Evolutionary conservation across 257 asterid genomes (phyloP).

Genomic region (Oldenlandia corymbosa): DNA sequence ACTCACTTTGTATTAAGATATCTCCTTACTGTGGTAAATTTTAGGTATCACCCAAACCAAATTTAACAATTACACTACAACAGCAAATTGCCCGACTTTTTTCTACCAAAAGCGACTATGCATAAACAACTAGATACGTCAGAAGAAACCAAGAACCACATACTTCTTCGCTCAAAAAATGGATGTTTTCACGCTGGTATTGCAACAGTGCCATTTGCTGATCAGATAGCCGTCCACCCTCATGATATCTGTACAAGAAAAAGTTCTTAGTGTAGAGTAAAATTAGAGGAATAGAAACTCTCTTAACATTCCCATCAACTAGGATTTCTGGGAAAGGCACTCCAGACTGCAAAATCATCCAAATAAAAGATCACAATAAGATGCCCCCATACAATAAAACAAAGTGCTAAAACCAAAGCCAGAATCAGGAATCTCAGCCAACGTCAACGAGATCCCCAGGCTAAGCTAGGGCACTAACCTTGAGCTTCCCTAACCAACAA

Average conservation of each 20-base stretch:
- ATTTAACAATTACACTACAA: slow-evolving; percentile 2
- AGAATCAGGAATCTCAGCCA: too few relatives aligned
- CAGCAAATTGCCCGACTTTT: neutral
- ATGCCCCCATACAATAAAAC: slow-evolving; percentile 5
- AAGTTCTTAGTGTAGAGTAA: too few relatives aligned
- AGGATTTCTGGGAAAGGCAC: too few relatives aligned
- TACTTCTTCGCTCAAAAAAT: slow-evolving; percentile 98
- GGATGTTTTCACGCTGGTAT: slow-evolving; percentile 96
- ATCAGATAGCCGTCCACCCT: slow-evolving; percentile 92
- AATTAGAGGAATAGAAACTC: too few relatives aligned
- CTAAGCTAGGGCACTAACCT: neutral
- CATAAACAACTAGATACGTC: slow-evolving; percentile 3
- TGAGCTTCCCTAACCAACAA: neutral
- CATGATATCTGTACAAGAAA: slow-evolving; percentile 58
- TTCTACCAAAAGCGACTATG: neutral
- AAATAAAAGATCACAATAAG: neutral
- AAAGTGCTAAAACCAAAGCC: neutral
- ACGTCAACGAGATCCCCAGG: too few relatives aligned
- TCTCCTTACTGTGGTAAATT: neutral
- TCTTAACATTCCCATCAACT: too few relatives aligned
- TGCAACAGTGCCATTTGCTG: slow-evolving; percentile 99
- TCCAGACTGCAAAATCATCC: neutral
- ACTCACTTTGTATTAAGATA: neutral
- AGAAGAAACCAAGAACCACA: slow-evolving; percentile 9
- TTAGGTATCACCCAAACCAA: neutral